Conservation (phyloP, 139 green algal genomes). For the Tetradesmus obliquus region DNA sequence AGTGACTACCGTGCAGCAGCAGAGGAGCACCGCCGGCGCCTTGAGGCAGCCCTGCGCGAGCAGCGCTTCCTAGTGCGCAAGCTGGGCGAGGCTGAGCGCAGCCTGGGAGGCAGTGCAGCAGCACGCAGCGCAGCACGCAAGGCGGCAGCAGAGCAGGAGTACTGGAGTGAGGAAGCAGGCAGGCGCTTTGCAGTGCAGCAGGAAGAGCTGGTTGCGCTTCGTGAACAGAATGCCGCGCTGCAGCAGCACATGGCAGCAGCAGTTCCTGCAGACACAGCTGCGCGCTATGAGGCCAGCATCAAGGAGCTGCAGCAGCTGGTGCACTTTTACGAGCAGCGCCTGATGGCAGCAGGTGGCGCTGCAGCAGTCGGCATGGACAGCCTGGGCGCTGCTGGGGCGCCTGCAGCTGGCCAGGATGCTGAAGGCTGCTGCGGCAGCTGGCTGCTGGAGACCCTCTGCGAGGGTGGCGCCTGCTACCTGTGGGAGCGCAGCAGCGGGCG, state of each 20-base stretch:
- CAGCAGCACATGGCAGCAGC: conserved; percentile 51
- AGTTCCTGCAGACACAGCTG: conserved; percentile 15
- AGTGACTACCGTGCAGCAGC: conserved; percentile 54
- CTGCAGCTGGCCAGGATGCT: background rate
- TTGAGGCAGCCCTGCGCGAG: conserved; percentile 63
- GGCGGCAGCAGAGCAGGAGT: conserved; percentile 62
- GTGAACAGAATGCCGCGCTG: conserved; percentile 57
- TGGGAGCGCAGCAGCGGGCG: conserved; percentile 58
- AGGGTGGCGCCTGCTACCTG: conserved; percentile 60
- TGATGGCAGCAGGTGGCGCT: background rate
- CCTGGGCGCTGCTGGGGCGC: background rate
- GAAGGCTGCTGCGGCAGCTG: conserved; percentile 43
- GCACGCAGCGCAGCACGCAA: conserved; percentile 21
- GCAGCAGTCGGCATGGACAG: background rate
- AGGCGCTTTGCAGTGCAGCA: conserved; percentile 74
- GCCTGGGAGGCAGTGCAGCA: background rate
- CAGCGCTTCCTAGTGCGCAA: conserved; percentile 67
- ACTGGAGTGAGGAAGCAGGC: conserved; percentile 63
- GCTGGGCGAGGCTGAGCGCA: conserved; percentile 53
- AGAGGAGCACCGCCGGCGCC: conserved; percentile 58
- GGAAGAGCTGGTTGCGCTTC: conserved; percentile 69
- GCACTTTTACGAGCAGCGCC: conserved; percentile 59
- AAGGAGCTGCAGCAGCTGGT: conserved; percentile 61
- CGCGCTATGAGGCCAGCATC: conserved; percentile 50
- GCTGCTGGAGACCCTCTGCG: conserved; percentile 61